Evolutionary conservation across 2,329 filamentous ascomycete species (phyloP).

Genomic region (Colletotrichum musae): DNA sequence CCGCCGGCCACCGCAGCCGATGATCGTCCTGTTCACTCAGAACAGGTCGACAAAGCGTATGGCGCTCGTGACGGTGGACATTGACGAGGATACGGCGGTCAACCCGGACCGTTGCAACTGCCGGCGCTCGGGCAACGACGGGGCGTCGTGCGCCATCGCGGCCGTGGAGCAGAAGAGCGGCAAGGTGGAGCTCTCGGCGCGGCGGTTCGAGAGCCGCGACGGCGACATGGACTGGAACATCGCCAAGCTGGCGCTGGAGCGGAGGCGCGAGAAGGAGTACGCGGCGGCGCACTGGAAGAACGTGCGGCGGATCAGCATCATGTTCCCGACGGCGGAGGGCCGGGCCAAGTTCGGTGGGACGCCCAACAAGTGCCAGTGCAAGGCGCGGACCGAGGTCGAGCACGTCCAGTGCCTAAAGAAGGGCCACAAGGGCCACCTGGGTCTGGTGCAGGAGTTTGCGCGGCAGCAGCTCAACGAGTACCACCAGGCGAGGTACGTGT

Average conservation of each 20-base stretch:
- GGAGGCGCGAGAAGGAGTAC: slow-evolving; percentile 32
- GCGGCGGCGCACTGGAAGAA: slow-evolving; percentile 43
- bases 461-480: slow-evolving; percentile 44
- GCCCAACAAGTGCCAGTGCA: slow-evolving; percentile 48
- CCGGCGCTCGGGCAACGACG: slow-evolving; percentile 46
- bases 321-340: slow-evolving; percentile 44
- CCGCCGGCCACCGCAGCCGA: slow-evolving; percentile 49
- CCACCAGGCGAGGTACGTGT: slow-evolving; percentile 26
- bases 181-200: slow-evolving; percentile 44
- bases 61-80: slow-evolving; percentile 49
- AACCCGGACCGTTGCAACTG: slow-evolving; percentile 55
- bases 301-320: slow-evolving; percentile 50
- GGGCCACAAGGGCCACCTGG: slow-evolving; percentile 48
- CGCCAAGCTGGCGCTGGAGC: slow-evolving; percentile 46
- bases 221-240: slow-evolving; percentile 48
- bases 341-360: slow-evolving; percentile 48
- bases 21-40: slow-evolving; percentile 53
- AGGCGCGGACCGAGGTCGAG: slow-evolving; percentile 43
- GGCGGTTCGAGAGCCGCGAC: slow-evolving; percentile 46
- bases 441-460: slow-evolving; percentile 49
- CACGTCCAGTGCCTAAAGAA: slow-evolving; percentile 45
- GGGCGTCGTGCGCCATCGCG: slow-evolving; percentile 36
- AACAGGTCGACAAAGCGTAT: slow-evolving; percentile 42
- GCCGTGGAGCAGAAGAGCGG: slow-evolving; percentile 48
- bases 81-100: slow-evolving; percentile 51